A percentile compares a stretch with the other conserved stretches of the same genome.
phyloP scores from a whole-genome alignment of 2,329 filamentous ascomycete genomes.

The Aspergillus sp. region DNA sequence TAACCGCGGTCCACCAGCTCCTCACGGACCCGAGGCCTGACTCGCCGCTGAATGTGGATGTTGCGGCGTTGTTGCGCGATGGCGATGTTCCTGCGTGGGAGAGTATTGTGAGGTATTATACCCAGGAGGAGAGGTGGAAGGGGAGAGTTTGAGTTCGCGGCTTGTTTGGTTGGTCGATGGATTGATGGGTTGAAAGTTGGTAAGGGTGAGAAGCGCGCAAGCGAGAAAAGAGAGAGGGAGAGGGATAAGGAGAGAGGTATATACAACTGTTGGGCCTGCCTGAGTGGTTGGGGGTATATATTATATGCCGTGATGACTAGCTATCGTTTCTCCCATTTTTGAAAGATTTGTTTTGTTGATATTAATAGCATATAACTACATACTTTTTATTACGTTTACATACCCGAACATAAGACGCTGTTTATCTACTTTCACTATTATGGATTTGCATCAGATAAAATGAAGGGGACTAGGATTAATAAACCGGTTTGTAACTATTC shows the following conservation, averaged over 20 bases:
- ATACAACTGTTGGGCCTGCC: background rate
- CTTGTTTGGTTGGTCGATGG: background rate
- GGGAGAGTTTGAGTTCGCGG: background rate
- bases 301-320: background rate
- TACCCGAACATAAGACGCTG: background rate
- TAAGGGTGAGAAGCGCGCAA: too few relatives aligned
- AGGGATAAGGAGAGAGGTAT: background rate
- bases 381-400: background rate
- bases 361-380: background rate
- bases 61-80: constrained; percentile 46
- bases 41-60: constrained; percentile 50
- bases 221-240: background rate
- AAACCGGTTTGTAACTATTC: background rate
- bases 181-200: background rate
- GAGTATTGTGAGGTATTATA: constrained; percentile 49
- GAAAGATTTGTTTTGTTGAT: background rate
- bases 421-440: background rate
- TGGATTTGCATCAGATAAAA: background rate
- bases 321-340: background rate
- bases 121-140: constrained; percentile 46
- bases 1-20: constrained; percentile 49
- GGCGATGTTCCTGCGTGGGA: constrained; percentile 47
- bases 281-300: background rate
- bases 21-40: constrained; percentile 47
- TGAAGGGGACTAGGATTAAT: background rate